Evolutionary conservation across 2,329 filamentous ascomycete genomes (phyloP), one percentile per base, ranked within the genome.

Genomic region (Daldinia eschscholtzii): DNA sequence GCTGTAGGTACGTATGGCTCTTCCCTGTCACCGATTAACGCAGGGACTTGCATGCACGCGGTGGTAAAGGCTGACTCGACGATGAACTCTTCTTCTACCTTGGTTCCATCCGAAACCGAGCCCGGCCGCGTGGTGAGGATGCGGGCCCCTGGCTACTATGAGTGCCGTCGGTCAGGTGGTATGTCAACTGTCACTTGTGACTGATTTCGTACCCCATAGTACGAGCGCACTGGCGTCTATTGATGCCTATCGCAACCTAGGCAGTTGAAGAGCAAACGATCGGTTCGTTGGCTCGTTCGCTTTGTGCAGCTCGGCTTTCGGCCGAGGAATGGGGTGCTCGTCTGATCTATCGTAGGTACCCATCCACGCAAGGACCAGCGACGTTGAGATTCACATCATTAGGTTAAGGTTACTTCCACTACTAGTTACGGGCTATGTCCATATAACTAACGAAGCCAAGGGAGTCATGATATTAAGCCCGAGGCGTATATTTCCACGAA

Each of bases 121-220:
- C 64, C 64, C 64, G 58, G 53, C 50, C 7, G 64, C 37, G 50
- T 30, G 59, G 64, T 30, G 53, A 62, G 53, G 64, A 67, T 67
- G 64, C 55, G 30, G 13, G 62, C 58, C 58, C 64, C 44, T 35
- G 30, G 58, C 53, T 66, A n/a, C 2, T 35, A 9, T 9, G 33
- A 2, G 57, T 41, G 50, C 42, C 57, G 42, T n/a, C 46, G 46
- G 46, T 30, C 46, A 52, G 46, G 46, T 52, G 46, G 33, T 9
- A 9, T 35, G 7, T 35, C 33, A 35, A 35, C 33, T 35, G 10
- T 35, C 33, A 35, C 33, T 35, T 35, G 10, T 35, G 33, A 35
- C 33, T 6, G 13, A 26, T 33, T 52, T 33, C 6, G 2, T 28
- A 30, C 46, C 46, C 46, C 46, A 50, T 50, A 12, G n/a, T 5